Percentiles rank a stretch among this genome's conserved stretches.
phyloP scores from a whole-genome alignment of 2,329 filamentous ascomycete species.

The Microdochium trichocladiopsis region DNA sequence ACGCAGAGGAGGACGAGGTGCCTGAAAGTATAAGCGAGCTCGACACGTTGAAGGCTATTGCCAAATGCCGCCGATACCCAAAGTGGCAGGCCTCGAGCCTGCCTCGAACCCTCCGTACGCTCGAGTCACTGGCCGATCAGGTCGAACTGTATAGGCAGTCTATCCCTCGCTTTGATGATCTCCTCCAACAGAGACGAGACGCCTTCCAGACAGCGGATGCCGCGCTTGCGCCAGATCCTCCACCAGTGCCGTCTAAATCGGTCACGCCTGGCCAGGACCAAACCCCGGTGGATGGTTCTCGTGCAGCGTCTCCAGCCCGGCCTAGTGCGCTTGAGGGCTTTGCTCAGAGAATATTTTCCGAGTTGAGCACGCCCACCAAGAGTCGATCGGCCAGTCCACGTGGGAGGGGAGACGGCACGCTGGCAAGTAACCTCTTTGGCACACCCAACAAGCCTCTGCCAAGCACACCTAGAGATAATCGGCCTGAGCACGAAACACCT shows the following conservation, averaged over 20 bases:
- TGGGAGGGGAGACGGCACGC: slow-evolving; percentile 34
- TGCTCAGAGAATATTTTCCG: slow-evolving; percentile 55
- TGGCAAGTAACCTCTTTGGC: background rate
- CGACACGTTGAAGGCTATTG: slow-evolving; percentile 38
- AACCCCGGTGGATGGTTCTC: slow-evolving; percentile 35
- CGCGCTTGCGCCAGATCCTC: slow-evolving; percentile 24
- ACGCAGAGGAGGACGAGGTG: slow-evolving; percentile 32
- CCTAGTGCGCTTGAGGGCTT: slow-evolving; percentile 52
- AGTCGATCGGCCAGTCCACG: slow-evolving; percentile 34
- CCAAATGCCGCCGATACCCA: slow-evolving; percentile 45
- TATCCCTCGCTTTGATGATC: slow-evolving; percentile 65
- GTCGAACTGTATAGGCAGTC: slow-evolving; percentile 53
- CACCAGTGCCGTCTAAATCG: slow-evolving; percentile 8
- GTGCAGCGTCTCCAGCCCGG: slow-evolving; percentile 43
- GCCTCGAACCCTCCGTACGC: slow-evolving; percentile 46
- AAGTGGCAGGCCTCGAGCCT: slow-evolving; percentile 42
- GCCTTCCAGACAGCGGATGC: slow-evolving; percentile 55
- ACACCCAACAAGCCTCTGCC: background rate
- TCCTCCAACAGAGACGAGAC: slow-evolving; percentile 58
- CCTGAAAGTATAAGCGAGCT: slow-evolving; percentile 31
- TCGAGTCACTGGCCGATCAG: slow-evolving; percentile 56
- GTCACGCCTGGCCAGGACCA: slow-evolving; percentile 26
- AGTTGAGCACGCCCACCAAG: slow-evolving; percentile 47
- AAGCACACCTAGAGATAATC: background rate
- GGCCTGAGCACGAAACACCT: background rate